phyloP scores from a whole-genome alignment of 1,284 basidiomycete species.

The Cutaneotrichosporon cutaneum region DNA sequence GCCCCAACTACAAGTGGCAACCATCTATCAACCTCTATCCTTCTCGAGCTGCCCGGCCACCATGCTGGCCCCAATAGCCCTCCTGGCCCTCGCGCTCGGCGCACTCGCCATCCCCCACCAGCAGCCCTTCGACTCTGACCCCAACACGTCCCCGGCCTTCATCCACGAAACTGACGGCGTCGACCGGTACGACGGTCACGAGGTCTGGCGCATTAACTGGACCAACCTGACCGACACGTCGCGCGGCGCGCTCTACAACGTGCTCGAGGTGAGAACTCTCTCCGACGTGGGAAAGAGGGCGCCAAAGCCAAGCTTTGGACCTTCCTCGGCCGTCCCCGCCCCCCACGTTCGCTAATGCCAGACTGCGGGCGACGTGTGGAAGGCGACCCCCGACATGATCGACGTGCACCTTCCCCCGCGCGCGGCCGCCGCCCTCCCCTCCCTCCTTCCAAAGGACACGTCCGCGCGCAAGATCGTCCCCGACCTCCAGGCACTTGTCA shows the following conservation, averaged over 20 bases:
- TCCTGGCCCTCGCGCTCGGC: conserved; percentile 1
- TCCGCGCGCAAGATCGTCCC: conserved; percentile 26
- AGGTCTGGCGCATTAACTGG: conserved; percentile 41
- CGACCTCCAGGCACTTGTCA: conserved; percentile 41
- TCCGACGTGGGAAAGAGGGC: background rate
- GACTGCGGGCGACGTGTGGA: conserved; percentile 44
- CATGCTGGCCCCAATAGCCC: conserved; percentile 9
- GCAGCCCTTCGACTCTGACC: background rate
- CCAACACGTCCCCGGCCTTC: background rate
- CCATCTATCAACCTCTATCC: background rate
- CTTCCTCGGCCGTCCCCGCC: background rate
- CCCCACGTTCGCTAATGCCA: background rate
- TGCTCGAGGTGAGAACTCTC: conserved; percentile 31
- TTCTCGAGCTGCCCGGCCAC: background rate
- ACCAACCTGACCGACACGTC: background rate
- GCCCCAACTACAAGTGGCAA: background rate
- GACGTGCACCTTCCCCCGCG: conserved; percentile 37
- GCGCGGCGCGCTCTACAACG: conserved; percentile 21
- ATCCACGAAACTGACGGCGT: background rate
- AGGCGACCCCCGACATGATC: conserved; percentile 29
- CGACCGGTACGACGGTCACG: conserved; percentile 35
- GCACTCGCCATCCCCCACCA: conserved; percentile 2
- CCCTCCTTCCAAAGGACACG: conserved; percentile 11
- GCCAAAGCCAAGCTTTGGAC: background rate
- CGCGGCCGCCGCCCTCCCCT: conserved; percentile 7